Evolutionary conservation across 23 red algal genomes (phyloP), one percentile per base, ranked within the genome.

Genomic region (Gracilaria gracilis): DNA sequence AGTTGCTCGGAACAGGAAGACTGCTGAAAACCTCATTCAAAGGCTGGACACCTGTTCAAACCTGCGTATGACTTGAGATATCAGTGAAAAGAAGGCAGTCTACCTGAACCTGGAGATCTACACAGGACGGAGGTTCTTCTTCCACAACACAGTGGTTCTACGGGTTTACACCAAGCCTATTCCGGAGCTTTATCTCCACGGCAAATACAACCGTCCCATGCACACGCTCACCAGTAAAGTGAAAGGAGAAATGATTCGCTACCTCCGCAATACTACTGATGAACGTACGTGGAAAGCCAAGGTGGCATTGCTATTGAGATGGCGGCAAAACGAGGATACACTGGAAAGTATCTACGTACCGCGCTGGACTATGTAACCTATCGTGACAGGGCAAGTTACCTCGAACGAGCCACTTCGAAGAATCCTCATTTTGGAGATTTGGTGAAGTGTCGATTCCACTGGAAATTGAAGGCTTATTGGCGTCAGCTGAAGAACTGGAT

Each of bases 81-180:
- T 75, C 17, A 75, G 69, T 46, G 37, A 75, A 1, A 75, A 46
- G 36, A 75, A 75, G 25, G 69, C 69, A 75, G 69, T 75, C n/a
- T 75, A 75, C n/a, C 29, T 75, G 37, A 36, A 75, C 16, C 35
- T 75, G 36, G 69, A 46, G 36, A 75, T 75, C 9, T 75, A 75
- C 37, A 46, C 42, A 21, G 69, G 36, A 75, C 33, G 37, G 69
- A 75, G 69, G 39, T 75, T 75, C 69, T 15, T 40, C 2, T 75
- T 75, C 29, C n/a, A 75, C n/a, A 75, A 75, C 19, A 40, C 9
- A 4, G 69, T 75, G 37, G 34, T 46, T 25, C 37, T 75, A 21
- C 33, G 20, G 34, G 34, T 75, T 7, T 75, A 75, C 37, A 75
- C 69, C 37, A 75, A 40, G 37, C 69, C 69, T 46, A 75, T 75